Evolutionary conservation across 106 monocot genomes (phyloP).

Genomic region (Dactylorhiza incarnata): DNA sequence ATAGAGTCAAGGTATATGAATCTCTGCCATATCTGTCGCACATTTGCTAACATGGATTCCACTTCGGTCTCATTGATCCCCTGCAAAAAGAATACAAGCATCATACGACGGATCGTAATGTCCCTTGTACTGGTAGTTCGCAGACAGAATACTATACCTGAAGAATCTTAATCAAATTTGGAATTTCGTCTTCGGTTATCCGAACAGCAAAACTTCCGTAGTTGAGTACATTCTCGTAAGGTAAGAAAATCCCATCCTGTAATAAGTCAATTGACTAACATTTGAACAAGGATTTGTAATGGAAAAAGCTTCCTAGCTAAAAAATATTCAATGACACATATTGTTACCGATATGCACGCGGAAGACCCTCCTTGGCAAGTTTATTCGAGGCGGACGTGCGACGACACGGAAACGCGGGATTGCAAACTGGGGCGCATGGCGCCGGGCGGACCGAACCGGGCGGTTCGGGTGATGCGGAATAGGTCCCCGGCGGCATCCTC

Average conservation of each 20-base stretch:
- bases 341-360: no score
- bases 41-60: constrained; percentile 67
- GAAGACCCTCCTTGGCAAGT: no score
- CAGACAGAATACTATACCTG: constrained; percentile 24
- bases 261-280: constrained; percentile 1
- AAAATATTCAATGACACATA: no score
- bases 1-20: constrained; percentile 65
- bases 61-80: constrained; percentile 56
- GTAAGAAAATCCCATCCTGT: constrained; percentile 91
- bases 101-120: neutral
- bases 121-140: neutral
- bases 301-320: no score
- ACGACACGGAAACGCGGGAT: no score
- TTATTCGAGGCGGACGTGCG: no score
- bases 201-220: constrained; percentile 80
- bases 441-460: no score
- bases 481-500: no score
- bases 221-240: constrained; percentile 86
- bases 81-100: constrained; percentile 18
- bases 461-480: no score
- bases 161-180: constrained; percentile 64
- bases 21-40: constrained; percentile 57
- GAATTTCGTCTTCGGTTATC: constrained; percentile 73
- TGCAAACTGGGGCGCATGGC: no score
- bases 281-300: neutral